Conservation (phyloP, 495 filamentous ascomycete species). For the Aspergillus sclerotiicarbonarius region DNA sequence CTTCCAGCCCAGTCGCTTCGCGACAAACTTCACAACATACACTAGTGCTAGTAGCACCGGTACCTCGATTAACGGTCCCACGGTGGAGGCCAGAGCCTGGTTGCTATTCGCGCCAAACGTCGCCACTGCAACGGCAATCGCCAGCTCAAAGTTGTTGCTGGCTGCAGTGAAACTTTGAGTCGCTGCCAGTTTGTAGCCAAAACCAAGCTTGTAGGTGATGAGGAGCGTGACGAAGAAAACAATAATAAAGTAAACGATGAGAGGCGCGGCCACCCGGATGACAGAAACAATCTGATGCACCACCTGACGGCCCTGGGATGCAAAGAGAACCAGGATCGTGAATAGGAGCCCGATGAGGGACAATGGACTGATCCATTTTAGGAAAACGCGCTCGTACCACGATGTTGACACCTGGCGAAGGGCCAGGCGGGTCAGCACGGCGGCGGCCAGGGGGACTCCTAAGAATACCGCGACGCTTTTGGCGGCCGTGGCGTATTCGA, state of each 20-base stretch:
- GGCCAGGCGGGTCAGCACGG: conserved; percentile 68
- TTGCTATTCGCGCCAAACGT: conserved; percentile 77
- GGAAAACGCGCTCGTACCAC: conserved; percentile 67
- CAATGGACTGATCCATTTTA: conserved; percentile 68
- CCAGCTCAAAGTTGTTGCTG: conserved; percentile 93
- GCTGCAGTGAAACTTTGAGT: conserved; percentile 94
- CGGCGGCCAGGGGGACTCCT: conserved; percentile 79
- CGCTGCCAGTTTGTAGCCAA: conserved; percentile 66
- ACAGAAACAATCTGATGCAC: conserved; percentile 83
- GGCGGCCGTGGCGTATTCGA: conserved; percentile 70
- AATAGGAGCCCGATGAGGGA: conserved; percentile 82
- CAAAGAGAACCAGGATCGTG: conserved; percentile 84
- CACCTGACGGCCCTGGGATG: conserved; percentile 75
- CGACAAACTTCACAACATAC: conserved; percentile 67
- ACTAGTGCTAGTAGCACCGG: conserved; percentile 80
- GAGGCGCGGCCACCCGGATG: conserved; percentile 74
- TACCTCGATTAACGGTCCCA: conserved; percentile 91
- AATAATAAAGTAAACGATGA: conserved; percentile 75
- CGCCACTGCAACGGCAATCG: conserved; percentile 88
- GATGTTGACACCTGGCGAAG: conserved; percentile 52
- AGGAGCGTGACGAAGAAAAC: conserved; percentile 70
- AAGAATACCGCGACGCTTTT: conserved; percentile 80
- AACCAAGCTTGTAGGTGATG: conserved; percentile 57
- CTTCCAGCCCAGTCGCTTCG: conserved; percentile 24
- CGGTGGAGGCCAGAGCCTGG: conserved; percentile 82